Base-by-base conservation (phyloP, 306 rosid species). In the Crotalaria pallida region DNA sequence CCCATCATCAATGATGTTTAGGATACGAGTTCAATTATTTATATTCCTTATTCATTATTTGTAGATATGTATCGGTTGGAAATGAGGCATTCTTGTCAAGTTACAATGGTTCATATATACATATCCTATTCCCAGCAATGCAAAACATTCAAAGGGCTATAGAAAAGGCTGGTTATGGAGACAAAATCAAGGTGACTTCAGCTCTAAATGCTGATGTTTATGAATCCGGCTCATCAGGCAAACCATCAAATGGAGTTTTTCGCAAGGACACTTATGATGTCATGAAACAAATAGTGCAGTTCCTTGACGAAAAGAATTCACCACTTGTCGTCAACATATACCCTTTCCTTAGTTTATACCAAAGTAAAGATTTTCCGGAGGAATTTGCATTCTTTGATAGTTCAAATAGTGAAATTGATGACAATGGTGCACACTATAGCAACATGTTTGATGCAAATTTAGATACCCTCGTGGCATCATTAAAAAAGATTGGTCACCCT, bases 171-270 rank as follows among this genome's bases (percentile, higher is more conserved):
- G 93, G 96, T 15, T 23, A 41, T 0, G 89, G 84, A 21, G 63
- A 69, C 68, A 76, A 71, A 77, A 47, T 94, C 56, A 94, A 90
- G 50, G 92, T 81, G 41, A 80, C 90, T 0, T 58, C 85, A 0
- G 95, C 98, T 6, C 79, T 87, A 31, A 90, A 94, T 55, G 96
- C 94, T 3, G 98, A 90, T 67, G 96, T 90, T 1, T 94, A 90
- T 4, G 87, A 84, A 2, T 82, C 98, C 0, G 0, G 0, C 1
- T 62, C 97, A 26, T 63, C 97, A 33, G 11, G 77, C 63, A 84
- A 65, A 7, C 98, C 98, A 11, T 90, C 98, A 0, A 81, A 73
- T 2, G 96, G 92, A 23, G 6, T 22, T 0, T 93, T 93, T 18
- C 92, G 96, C 1, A 1, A 31, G 0, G 89, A 88, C 40, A 71